These are phyloP conservation scores for Trichoderma citrinoviride DNA, from an alignment of 2,329 filamentous ascomycete species.

Conservation along the genomic window DNA sequence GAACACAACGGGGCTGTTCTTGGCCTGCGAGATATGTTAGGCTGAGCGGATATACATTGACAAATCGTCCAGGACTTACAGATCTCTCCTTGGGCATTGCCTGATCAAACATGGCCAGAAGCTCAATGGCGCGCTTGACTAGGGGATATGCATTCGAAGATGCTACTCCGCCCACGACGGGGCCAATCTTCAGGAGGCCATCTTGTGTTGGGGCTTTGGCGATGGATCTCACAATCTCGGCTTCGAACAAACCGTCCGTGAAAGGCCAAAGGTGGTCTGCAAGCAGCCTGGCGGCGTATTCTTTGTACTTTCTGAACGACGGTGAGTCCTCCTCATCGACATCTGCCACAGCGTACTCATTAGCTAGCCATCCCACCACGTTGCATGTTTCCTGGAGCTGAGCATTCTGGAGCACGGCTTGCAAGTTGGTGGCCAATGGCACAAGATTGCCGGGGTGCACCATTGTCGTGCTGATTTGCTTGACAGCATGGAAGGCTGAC, in stretches of 20 bases:
- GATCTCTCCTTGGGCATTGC: slow-evolving; percentile 63
- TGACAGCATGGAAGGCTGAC: slow-evolving; percentile 52
- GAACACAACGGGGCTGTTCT: slow-evolving; percentile 57
- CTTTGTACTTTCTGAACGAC: slow-evolving; percentile 53
- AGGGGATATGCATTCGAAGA: slow-evolving; percentile 58
- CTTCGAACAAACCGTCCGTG: slow-evolving; percentile 53
- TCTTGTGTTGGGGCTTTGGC: slow-evolving; percentile 47
- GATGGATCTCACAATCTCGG: slow-evolving; percentile 55
- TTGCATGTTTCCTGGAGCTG: slow-evolving; percentile 53
- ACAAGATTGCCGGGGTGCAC: slow-evolving; percentile 54
- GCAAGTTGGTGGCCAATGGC: slow-evolving; percentile 50
- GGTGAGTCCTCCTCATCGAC: slow-evolving; percentile 57
- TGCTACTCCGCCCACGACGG: slow-evolving; percentile 47
- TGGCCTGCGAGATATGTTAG: slow-evolving; percentile 30
- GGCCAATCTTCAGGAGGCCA: slow-evolving; percentile 50
- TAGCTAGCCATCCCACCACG: slow-evolving; percentile 56
- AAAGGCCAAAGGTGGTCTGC: slow-evolving; percentile 58
- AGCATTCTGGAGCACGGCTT: slow-evolving; percentile 46
- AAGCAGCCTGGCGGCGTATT: slow-evolving; percentile 55
- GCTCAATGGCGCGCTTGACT: slow-evolving; percentile 56
- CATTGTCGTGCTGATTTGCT: slow-evolving; percentile 49
- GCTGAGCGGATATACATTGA: background rate
- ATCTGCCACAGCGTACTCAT: slow-evolving; percentile 55
- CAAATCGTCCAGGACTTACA: slow-evolving; percentile 41
- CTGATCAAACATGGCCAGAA: slow-evolving; percentile 61